Evolutionary conservation across 192 early-diverging fungal species (phyloP).

Genomic region (Coemansia sp.): DNA sequence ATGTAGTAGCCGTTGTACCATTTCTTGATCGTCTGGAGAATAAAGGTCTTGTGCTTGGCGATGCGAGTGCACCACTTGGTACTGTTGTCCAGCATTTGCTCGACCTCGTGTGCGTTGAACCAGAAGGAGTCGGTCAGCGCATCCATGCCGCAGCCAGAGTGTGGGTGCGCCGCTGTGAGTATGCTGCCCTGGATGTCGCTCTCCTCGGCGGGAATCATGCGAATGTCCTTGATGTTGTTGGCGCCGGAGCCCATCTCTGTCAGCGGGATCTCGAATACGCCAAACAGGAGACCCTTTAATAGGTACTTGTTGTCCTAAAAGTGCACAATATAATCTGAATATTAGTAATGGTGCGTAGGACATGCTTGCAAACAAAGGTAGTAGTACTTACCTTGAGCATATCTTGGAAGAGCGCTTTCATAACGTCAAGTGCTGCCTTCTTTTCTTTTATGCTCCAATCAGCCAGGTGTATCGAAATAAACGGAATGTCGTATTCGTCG

Average conservation of each 20-base stretch:
- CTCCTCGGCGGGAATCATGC: slow-evolving; percentile 31
- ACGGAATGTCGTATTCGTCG: slow-evolving; percentile 52
- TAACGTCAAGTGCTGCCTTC: slow-evolving; percentile 4
- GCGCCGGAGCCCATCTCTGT: slow-evolving; percentile 45
- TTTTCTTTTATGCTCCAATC: not conserved
- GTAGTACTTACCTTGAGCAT: slow-evolving; percentile 22
- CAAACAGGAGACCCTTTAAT: slow-evolving; percentile 30
- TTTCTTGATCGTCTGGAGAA: slow-evolving; percentile 11
- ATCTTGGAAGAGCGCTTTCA: slow-evolving; percentile 27
- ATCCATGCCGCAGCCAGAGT: slow-evolving; percentile 34
- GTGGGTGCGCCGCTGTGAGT: slow-evolving; percentile 17
- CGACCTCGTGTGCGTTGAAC: slow-evolving; percentile 40
- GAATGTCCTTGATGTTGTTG: slow-evolving; percentile 46
- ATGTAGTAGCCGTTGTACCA: slow-evolving; percentile 29
- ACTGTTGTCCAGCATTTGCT: slow-evolving; percentile 38
- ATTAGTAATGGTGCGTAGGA: too few relatives aligned
- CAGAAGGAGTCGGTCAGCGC: slow-evolving; percentile 35
- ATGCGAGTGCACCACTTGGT: slow-evolving; percentile 4
- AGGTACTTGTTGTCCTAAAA: slow-evolving; percentile 25
- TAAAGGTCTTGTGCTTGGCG: slow-evolving; percentile 7
- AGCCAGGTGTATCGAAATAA: slow-evolving; percentile 31
- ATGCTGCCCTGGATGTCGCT: slow-evolving; percentile 34
- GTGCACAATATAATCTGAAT: too few relatives aligned
- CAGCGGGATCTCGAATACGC: slow-evolving; percentile 47
- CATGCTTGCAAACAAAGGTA: too few relatives aligned